Conservation (phyloP, 441 rosid genomes). For the Adansonia madagascariensis region DNA sequence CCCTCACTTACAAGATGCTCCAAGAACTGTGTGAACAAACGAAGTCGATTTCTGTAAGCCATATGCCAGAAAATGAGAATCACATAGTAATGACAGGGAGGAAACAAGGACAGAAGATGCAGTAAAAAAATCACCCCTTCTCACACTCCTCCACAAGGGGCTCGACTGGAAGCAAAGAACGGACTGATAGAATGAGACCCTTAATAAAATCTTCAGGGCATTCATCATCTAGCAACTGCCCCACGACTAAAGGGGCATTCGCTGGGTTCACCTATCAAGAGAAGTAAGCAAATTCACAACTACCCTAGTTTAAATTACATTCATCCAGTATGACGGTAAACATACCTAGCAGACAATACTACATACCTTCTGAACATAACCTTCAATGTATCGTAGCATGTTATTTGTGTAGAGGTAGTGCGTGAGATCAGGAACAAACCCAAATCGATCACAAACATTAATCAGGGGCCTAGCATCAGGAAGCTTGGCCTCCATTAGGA, state of each 20-base stretch:
- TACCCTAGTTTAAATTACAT: background rate
- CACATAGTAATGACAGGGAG: slow-evolving; percentile 21
- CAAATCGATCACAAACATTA: slow-evolving; percentile 98
- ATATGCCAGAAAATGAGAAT: slow-evolving; percentile 25
- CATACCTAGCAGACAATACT: background rate
- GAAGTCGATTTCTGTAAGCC: slow-evolving; percentile 87
- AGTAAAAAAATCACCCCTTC: slow-evolving; percentile 63
- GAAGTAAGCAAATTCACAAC: slow-evolving; percentile 28
- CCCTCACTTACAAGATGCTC: slow-evolving; percentile 99
- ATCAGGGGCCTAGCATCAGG: slow-evolving; percentile 90
- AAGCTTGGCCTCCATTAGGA: slow-evolving; percentile 91
- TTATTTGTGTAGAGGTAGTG: slow-evolving; percentile 97
- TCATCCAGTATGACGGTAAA: background rate
- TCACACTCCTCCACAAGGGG: slow-evolving; percentile 98
- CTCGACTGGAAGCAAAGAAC: slow-evolving; percentile 98
- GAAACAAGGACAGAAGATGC: slow-evolving; percentile 18
- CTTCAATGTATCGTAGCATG: slow-evolving; percentile 99
- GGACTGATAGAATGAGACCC: slow-evolving; percentile 93
- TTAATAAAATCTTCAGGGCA: slow-evolving; percentile 90
- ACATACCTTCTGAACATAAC: slow-evolving; percentile 96
- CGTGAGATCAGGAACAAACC: slow-evolving; percentile 96
- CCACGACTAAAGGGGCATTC: slow-evolving; percentile 87
- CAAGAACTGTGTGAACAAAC: slow-evolving; percentile 97
- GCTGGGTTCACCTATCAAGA: slow-evolving; percentile 74
- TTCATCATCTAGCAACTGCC: slow-evolving; percentile 88